Evolutionary conservation across 139 green algal genomes (phyloP), one percentile per base, ranked within the genome.

Genomic region (Nannochloris sp.): DNA sequence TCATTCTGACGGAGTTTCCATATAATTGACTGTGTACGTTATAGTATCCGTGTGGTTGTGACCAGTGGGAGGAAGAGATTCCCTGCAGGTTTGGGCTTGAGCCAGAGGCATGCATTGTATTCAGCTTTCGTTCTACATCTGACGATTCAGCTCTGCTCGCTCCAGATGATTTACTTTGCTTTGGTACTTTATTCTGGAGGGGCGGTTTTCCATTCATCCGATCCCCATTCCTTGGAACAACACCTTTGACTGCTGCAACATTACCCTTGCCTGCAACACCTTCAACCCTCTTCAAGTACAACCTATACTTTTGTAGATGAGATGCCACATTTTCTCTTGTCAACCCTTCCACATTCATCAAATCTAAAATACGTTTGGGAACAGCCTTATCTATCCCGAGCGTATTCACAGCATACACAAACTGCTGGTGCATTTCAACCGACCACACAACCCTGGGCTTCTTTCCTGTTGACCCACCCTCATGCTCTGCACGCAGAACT

Each of bases 321-420:
- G 71, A 88, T 31, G 92, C 92, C 20, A 98, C 92, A 69, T 98
- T 98, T 65, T 98, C 90, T 14, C 89, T 71, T 10, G 92, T 97
- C 16, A 98, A 71, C 2, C 92, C 89, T 8, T 88, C 79, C 48
- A 96, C 87, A 51, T 85, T 85, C 92, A 98, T 97, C 17, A 96
- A 73, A 62, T 97, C 91, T 58, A 98, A 68, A 33, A 98, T 98
- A n/a, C 89, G 82, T 79, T 98, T 98, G 6, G 92, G 92, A 26
- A 98, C 92, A 3, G 92, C 92, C 75, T 95, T 95, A 66, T 98
- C 90, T 8, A 97, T 81, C 23, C 91, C 92, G 36, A 97, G 78
- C 66, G 87, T 73, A 61, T 95, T 92, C 50, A 97, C 92, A 2
- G 91, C 91, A 25, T 87, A 82, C 12, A 97, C 89, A 82, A 97